Base-by-base conservation (phyloP, 73 alveolate genomes). In the Paramecium biaurelia region DNA sequence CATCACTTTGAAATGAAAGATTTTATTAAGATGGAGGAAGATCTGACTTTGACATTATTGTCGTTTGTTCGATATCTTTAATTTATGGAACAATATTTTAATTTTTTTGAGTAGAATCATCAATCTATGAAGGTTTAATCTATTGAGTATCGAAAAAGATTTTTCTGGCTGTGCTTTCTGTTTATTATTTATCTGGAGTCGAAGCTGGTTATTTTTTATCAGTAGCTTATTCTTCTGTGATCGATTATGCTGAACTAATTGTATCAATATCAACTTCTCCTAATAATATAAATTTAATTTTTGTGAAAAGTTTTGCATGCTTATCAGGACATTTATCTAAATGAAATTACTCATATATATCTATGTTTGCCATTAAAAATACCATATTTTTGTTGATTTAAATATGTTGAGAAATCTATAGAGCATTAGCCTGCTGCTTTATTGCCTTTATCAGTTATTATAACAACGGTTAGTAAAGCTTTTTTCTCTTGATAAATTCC, bases 311-410 rank as follows among this genome's bases (percentile, higher is more conserved):
- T 37, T 72, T 72, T 35, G 86, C 86, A 34, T 30, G 35, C 38
- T 72, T 72, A 32, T 72, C 86, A n/a, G 86, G 86, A 37, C 86
- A 72, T 26, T 72, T 72, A 30, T 72, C 86, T 37, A 72, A 72
- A 35, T 30, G 35, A 72, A 72, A 72, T 72, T 72, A 34, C 45
- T 72, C 86, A 35, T 35, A 14, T 0, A 72, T n/a, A 20, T 32
- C 86, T 72, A 72, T 37, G 15, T 72, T 20, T 14, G 15, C 24
- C 45, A 37, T 37, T 34, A 72, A 72, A 21, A 72, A 72, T 72
- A 72, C 86, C 56, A 35, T 72, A 7, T 72, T 72, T 72, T 20
- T 72, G 15, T 28, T 30, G 18, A 72, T 72, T 72, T 18, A 72
- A 37, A 32, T 35, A 72, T 72, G 56, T 35, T 28, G 86, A 34